Evolutionary conservation across 139 green algal species (phyloP).

Genomic region (Penium margaritaceum): DNA sequence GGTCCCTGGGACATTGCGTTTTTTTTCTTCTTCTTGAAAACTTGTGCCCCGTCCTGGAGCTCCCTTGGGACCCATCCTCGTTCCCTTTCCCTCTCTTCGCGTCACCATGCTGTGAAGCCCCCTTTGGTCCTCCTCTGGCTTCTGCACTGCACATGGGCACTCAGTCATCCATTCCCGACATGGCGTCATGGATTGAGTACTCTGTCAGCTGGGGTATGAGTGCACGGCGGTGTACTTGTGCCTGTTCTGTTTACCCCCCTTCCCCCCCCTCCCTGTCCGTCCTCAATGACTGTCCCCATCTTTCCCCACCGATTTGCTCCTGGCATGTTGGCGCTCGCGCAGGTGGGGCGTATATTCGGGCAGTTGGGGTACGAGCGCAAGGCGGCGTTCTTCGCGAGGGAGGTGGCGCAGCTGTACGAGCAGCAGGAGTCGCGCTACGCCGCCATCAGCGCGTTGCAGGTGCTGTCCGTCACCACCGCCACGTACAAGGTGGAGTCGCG

Average conservation of each 20-base stretch:
- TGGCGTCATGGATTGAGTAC: too few relatives aligned
- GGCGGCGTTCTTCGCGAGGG: conserved; percentile 38
- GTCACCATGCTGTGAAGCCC: too few relatives aligned
- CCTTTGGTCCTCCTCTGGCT: conserved; percentile 36
- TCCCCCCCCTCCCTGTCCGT: not conserved
- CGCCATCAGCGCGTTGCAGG: conserved; percentile 39
- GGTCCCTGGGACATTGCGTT: too few relatives aligned
- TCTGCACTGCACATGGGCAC: not conserved
- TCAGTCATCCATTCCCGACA: too few relatives aligned
- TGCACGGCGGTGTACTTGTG: not conserved
- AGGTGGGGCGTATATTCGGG: conserved; percentile 24
- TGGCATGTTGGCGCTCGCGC: not conserved
- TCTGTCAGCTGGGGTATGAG: not conserved
- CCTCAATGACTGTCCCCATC: not conserved
- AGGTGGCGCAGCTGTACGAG: conserved; percentile 44
- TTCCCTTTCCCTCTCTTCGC: too few relatives aligned
- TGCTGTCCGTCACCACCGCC: not conserved
- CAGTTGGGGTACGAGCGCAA: conserved; percentile 38
- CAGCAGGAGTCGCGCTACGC: conserved; percentile 33
- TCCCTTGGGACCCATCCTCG: too few relatives aligned
- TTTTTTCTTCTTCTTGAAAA: too few relatives aligned
- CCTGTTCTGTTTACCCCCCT: not conserved
- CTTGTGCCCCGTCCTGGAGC: too few relatives aligned
- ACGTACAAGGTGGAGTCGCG: conserved; percentile 4
- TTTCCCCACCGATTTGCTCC: too few relatives aligned